These are phyloP conservation scores for Ampelocalamus luodianensis DNA, from an alignment of 176 grass and related monocot species.

Conservation along the genomic window DNA sequence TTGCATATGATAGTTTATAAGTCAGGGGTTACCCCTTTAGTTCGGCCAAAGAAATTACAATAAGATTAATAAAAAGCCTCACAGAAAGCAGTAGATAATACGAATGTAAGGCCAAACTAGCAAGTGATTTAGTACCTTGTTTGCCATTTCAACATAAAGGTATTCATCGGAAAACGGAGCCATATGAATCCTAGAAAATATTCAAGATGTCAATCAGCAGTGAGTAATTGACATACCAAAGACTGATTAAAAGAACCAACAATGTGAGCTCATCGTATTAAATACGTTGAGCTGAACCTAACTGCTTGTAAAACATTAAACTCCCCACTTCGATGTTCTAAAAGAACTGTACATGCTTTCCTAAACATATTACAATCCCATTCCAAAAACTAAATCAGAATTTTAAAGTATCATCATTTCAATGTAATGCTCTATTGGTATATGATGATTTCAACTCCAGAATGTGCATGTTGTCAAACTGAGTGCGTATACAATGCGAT, in stretches of 20 bases:
- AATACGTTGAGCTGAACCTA: constrained; percentile 24
- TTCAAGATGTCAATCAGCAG: constrained; percentile 30
- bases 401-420: constrained; percentile 1
- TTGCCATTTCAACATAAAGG: constrained; percentile 99
- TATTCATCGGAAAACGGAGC: constrained; percentile 99
- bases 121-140: constrained; percentile 66
- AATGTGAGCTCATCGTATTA: constrained; percentile 8
- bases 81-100: constrained; percentile 1
- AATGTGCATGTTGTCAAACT: constrained; percentile 12
- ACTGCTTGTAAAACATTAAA: constrained; percentile 26
- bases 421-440: background rate
- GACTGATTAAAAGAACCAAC: background rate
- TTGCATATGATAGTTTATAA: constrained; percentile 21
- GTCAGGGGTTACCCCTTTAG: background rate
- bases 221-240: constrained; percentile 24
- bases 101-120: constrained; percentile 22
- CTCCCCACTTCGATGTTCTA: background rate
- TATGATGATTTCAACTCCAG: constrained; percentile 1
- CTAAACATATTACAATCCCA: constrained; percentile 14
- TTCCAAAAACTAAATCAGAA: constrained; percentile 18
- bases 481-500: constrained; percentile 16
- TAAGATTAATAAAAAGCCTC: constrained; percentile 29
- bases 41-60: background rate
- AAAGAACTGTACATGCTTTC: background rate
- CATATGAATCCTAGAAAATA: constrained; percentile 90